These are phyloP conservation scores for Auricularia sp. DNA, from an alignment of 768 basidiomycete genomes.

Conservation along the genomic window DNA sequence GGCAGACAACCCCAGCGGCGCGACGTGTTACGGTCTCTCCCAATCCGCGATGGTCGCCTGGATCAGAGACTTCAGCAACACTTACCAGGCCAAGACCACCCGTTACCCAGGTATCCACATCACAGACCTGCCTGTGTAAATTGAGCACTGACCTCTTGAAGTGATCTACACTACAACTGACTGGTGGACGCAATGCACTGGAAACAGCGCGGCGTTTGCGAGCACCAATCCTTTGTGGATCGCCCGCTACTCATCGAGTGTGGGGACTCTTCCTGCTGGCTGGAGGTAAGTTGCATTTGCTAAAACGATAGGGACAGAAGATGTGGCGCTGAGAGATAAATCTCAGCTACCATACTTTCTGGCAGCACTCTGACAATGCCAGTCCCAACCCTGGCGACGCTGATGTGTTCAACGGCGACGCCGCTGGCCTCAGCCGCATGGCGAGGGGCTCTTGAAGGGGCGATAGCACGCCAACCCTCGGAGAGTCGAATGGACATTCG, in stretches of 20 bases:
- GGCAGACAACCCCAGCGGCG: slow-evolving; percentile 20
- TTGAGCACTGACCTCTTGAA: slow-evolving; percentile 10
- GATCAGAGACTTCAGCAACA: slow-evolving; percentile 51
- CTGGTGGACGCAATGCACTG: slow-evolving; percentile 64
- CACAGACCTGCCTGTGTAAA: background rate
- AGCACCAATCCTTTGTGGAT: slow-evolving; percentile 50
- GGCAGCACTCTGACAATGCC: slow-evolving; percentile 30
- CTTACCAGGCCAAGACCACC: slow-evolving; percentile 38
- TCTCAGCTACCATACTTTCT: slow-evolving; percentile 10
- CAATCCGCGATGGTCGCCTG: slow-evolving; percentile 50
- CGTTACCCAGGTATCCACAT: slow-evolving; percentile 25
- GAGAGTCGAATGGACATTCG: no score
- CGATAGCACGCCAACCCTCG: no score
- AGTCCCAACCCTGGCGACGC: slow-evolving; percentile 49
- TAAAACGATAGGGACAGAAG: background rate
- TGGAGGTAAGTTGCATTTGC: slow-evolving; percentile 30
- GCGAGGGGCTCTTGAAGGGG: background rate
- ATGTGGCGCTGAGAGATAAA: background rate
- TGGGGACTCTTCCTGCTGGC: slow-evolving; percentile 49
- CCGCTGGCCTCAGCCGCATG: slow-evolving; percentile 23
- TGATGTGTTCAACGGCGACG: slow-evolving; percentile 45
- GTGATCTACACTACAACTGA: slow-evolving; percentile 55
- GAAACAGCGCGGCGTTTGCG: slow-evolving; percentile 41
- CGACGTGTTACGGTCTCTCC: slow-evolving; percentile 44
- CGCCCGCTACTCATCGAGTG: slow-evolving; percentile 38